These are phyloP conservation scores for Fusarium drepaniforme DNA, from an alignment of 2,329 filamentous ascomycete species.

Conservation along the genomic window DNA sequence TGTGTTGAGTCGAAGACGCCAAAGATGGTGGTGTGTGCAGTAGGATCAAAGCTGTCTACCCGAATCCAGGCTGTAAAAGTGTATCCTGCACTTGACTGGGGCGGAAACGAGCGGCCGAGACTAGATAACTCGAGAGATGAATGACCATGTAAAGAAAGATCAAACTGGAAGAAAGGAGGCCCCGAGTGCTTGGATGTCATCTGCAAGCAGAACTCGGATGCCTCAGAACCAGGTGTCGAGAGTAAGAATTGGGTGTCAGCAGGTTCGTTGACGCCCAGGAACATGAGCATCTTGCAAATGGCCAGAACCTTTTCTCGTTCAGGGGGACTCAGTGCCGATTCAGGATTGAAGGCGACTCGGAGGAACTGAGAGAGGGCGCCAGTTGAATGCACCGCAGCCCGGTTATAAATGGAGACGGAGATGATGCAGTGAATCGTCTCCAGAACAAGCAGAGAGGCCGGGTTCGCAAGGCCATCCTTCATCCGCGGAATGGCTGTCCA, in stretches of 20 bases:
- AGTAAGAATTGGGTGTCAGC: slow-evolving; percentile 84
- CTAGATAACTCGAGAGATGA: slow-evolving; percentile 90
- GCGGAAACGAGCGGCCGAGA: slow-evolving; percentile 88
- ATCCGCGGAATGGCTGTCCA: slow-evolving; percentile 72
- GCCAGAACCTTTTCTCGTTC: slow-evolving; percentile 73
- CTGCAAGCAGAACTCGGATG: slow-evolving; percentile 78
- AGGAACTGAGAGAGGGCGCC: slow-evolving; percentile 77
- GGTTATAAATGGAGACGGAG: slow-evolving; percentile 74
- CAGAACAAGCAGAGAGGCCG: slow-evolving; percentile 73
- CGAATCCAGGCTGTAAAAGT: slow-evolving; percentile 91
- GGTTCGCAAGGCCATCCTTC: slow-evolving; percentile 57
- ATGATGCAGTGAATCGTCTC: slow-evolving; percentile 71
- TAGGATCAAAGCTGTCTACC: slow-evolving; percentile 86
- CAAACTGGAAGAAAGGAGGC: slow-evolving; percentile 92
- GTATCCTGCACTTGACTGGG: slow-evolving; percentile 83
- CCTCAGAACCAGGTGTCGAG: slow-evolving; percentile 62
- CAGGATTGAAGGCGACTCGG: slow-evolving; percentile 67
- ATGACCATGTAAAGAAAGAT: slow-evolving; percentile 88
- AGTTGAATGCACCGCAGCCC: slow-evolving; percentile 78
- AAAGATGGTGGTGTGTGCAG: slow-evolving; percentile 93
- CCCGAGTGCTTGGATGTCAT: slow-evolving; percentile 80
- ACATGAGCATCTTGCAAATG: slow-evolving; percentile 77
- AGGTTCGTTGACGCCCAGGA: slow-evolving; percentile 82
- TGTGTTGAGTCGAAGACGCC: slow-evolving; percentile 93
- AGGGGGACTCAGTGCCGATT: slow-evolving; percentile 62